These are phyloP conservation scores for Diaporthe longicolla DNA, from an alignment of 2,329 filamentous ascomycete species.

Conservation along the genomic window DNA sequence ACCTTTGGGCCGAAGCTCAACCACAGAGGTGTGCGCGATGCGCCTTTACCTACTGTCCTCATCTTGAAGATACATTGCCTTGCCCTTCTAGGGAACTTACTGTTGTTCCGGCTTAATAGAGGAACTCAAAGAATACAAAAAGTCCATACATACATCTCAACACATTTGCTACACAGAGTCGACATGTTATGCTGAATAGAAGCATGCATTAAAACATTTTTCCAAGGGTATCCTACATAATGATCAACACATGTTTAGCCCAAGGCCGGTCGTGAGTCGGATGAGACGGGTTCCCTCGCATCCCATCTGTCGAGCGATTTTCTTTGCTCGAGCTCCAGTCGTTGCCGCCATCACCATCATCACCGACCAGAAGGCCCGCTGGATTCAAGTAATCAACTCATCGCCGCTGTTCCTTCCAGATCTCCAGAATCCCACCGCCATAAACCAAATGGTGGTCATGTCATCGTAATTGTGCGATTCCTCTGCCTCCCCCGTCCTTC, in stretches of 20 bases:
- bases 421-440: neutral
- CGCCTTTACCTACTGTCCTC: too few relatives aligned
- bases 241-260: slow-evolving; percentile 40
- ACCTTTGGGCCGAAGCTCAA: too few relatives aligned
- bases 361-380: slow-evolving; percentile 9
- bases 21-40: too few relatives aligned
- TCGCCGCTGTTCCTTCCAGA: slow-evolving; percentile 6
- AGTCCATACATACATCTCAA: neutral
- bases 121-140: too few relatives aligned
- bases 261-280: neutral
- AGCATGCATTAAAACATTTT: slow-evolving; percentile 26
- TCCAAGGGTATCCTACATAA: slow-evolving; percentile 42
- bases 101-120: too few relatives aligned
- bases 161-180: neutral
- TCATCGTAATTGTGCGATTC: slow-evolving; percentile 20
- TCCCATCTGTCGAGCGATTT: neutral
- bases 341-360: neutral
- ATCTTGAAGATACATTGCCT: too few relatives aligned
- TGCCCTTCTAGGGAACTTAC: too few relatives aligned
- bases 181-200: neutral
- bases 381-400: slow-evolving; percentile 28
- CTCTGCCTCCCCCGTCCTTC: neutral
- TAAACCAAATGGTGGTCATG: slow-evolving; percentile 25
- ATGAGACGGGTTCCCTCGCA: slow-evolving; percentile 2
- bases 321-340: neutral